Conservation (phyloP, 2,329 filamentous ascomycete genomes). For the Peltaster fructicola region DNA sequence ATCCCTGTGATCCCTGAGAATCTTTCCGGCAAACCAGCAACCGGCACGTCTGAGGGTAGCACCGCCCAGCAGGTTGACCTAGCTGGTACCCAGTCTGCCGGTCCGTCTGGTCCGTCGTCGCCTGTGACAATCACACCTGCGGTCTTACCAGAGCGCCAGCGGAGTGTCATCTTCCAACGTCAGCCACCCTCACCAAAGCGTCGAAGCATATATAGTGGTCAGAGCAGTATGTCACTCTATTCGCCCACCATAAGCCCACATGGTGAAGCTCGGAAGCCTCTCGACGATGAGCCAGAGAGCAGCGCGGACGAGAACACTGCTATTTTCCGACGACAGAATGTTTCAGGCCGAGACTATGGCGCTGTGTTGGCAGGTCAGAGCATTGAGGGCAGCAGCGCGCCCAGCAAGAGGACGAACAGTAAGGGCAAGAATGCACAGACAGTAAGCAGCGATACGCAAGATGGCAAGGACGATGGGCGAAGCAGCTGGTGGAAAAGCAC, state of each 20-base stretch:
- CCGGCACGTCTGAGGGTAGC: background rate
- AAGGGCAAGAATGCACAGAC: constrained; percentile 3
- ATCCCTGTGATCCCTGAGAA: constrained; percentile 7
- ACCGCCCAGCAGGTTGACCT: background rate
- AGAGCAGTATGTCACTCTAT: constrained; percentile 4
- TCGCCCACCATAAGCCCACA: constrained; percentile 6
- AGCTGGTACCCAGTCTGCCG: background rate
- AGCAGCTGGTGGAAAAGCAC: constrained; percentile 36
- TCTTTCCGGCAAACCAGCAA: background rate
- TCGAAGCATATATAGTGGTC: constrained; percentile 7
- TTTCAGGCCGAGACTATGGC: constrained; percentile 1
- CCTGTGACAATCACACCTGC: constrained; percentile 2
- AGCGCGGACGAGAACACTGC: constrained; percentile 26
- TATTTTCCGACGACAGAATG: constrained; percentile 18
- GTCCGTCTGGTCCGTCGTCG: background rate
- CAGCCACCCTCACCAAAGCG: constrained; percentile 4
- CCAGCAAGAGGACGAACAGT: constrained; percentile 1
- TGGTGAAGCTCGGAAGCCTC: constrained; percentile 1
- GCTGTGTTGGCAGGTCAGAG: constrained; percentile 3
- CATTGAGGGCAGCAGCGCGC: constrained; percentile 3
- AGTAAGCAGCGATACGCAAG: constrained; percentile 2
- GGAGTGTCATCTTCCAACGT: constrained; percentile 10
- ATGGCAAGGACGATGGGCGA: constrained; percentile 10
- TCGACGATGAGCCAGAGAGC: constrained; percentile 14
- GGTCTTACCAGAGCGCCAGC: constrained; percentile 3